Base-by-base conservation (phyloP, 768 basidiomycete species). In the Suillus weaverae region DNA sequence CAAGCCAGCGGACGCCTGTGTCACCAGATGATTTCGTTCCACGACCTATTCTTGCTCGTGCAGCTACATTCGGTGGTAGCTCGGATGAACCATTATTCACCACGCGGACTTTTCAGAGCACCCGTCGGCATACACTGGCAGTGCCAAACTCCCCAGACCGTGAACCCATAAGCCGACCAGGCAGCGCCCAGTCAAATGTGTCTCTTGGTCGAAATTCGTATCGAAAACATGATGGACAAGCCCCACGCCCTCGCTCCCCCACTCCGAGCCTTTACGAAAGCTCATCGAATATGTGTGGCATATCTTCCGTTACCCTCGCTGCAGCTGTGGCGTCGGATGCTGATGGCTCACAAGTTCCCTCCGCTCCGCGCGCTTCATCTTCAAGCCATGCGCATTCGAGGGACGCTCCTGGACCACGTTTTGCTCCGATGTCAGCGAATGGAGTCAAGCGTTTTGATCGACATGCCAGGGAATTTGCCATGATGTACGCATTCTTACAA, bases 401-500 rank as follows among this genome's bases (percentile, higher is more conserved):
- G 30, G 53, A 59, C 20, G 36, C 56, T 36, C 14, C 38, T 60
- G 67, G 65, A 38, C 67, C 67, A 38, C 67, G 65, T 48, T 63
- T 63, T 50, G 63, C 53, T 30, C 67, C 67, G 13, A 68, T 68
- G 67, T 63, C 67, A 41, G 65, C 67, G 20, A 66, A 66, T 59
- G 67, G 65, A 43, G 65, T 68, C 22, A 68, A 62, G 38, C 65
- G 67, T 18, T 68, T 66, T 50, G 67, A 68, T 66, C 62, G 67
- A 50, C 63, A 43, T 41, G 51, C 65, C 6, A 63, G 62, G 36
- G 62, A 56, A 41, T 62, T 63, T 57, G 53, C 62, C 9, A 63
- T 68, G 65, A 68, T 68, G 67, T 59, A 61, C 20, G 32, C 20
- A 14, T 60, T 48, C 36, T 51, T 38, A n/a, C 30, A 20, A 33